Evolutionary conservation across 164 flowering plant species (phyloP), one percentile per base, ranked within the genome.

Genomic region (Litsea cubeba): DNA sequence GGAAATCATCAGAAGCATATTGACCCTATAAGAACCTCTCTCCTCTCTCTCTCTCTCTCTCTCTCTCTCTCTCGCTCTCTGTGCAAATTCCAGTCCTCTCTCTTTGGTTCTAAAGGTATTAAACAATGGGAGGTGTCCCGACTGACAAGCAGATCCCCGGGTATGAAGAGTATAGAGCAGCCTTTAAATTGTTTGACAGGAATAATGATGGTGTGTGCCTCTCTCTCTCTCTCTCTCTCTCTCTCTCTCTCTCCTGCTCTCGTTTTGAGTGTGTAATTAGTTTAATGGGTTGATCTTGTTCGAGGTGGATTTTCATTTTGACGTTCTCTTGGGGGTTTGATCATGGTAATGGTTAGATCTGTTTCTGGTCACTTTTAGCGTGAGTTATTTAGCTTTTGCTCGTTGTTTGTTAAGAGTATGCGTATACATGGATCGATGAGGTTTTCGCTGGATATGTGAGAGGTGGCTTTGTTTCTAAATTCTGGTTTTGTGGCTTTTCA

Each of bases 161-260:
- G 77, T 82, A 82, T 71, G 78, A 80, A 63, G 89, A 87, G 35
- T 30, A 30, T 30, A 30, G 35, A 30, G 35, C 5, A 77, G 89
- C 87, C 2, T 87, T 87, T 70, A 74, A 83, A 65, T 72, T 87
- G 5, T 76, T 87, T 69, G 89, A 65, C 30, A 65, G 15, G 68
- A 32, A 65, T 26, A 32, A 32, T 23, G 68, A 65, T 17, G 89
- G 89, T 87, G 57, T 2, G 66, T 66, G 35, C 18, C 32, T 25
- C 20, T 25, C 6, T 35, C 11, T 12, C 5, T 5, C 57, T 35
- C n/a, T 46, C 5, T 14, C 11, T n/a, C 15, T 32, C 25, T 5
- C 8, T 28, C 5, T 26, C 66, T 57, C 20, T n/a, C 24, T 22
- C 25, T 17, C 68, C n/a, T 25, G 50, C 14, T 51, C 11, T 12